phyloP scores from a whole-genome alignment of 257 asterid species.

The Nicotiana attenuata region DNA sequence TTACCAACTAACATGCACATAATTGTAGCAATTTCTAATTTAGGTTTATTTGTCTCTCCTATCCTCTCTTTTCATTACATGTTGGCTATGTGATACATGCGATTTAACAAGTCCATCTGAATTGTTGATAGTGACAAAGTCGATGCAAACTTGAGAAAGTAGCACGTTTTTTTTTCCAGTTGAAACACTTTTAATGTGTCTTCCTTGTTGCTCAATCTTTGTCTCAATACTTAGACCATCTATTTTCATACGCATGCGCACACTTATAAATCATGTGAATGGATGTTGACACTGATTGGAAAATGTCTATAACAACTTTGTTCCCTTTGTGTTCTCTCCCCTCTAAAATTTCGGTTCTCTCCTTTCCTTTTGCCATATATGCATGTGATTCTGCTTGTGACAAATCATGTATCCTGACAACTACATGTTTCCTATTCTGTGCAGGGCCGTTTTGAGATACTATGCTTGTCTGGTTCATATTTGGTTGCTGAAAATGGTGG shows the following conservation, averaged over 20 bases:
- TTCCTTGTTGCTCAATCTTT: background rate
- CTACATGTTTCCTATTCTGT: background rate
- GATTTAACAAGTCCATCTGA: background rate
- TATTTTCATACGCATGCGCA: background rate
- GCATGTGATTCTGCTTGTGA: background rate
- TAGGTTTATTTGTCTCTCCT: background rate
- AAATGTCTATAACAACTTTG: background rate
- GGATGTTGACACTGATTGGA: background rate
- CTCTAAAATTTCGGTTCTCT: background rate
- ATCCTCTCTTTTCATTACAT: background rate
- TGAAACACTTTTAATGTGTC: background rate
- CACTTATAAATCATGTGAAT: background rate
- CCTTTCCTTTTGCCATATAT: background rate
- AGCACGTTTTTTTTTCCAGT: background rate
- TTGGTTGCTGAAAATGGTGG: slow-evolving; percentile 61
- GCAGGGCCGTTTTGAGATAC: slow-evolving; percentile 64
- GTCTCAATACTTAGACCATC: background rate
- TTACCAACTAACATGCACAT: background rate
- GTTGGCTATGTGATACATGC: background rate
- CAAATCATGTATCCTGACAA: background rate
- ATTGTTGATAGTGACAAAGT: background rate
- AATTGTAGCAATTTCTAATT: background rate
- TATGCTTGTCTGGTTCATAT: slow-evolving; percentile 62
- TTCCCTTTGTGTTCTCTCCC: background rate
- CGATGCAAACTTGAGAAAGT: background rate